phyloP scores from a whole-genome alignment of 306 rosid genomes.

The Glycine latifolia region DNA sequence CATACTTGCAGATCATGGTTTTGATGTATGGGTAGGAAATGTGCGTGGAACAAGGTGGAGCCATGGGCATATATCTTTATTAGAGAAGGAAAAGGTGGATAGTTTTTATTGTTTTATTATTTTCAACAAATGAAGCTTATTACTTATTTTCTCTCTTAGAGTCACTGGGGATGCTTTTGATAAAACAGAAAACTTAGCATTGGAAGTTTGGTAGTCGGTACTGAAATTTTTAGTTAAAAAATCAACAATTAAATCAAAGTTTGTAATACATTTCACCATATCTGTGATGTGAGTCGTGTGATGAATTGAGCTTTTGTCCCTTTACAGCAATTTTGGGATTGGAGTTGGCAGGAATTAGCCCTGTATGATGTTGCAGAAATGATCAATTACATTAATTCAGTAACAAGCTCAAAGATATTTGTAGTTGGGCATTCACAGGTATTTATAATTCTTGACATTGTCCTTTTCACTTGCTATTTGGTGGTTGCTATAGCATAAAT shows the following conservation, averaged over 20 bases:
- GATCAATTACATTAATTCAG: constrained; percentile 64
- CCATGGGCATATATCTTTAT: constrained; percentile 66
- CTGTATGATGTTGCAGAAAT: constrained; percentile 76
- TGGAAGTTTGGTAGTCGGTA: not conserved
- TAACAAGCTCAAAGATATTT: constrained; percentile 67
- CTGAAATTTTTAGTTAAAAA: constrained; percentile 6
- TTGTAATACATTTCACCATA: constrained; percentile 19
- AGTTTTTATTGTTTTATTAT: constrained; percentile 16
- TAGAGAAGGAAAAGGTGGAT: constrained; percentile 65
- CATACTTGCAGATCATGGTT: constrained; percentile 92
- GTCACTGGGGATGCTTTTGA: not conserved
- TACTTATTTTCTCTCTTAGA: not conserved
- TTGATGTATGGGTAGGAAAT: constrained; percentile 97
- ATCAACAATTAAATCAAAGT: not conserved
- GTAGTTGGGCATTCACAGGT: constrained; percentile 98
- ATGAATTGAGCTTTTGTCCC: constrained; percentile 40
- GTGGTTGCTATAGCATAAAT: constrained; percentile 29
- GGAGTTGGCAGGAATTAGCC: constrained; percentile 97
- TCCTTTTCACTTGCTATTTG: constrained; percentile 26
- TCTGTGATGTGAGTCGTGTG: constrained; percentile 36
- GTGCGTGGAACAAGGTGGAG: constrained; percentile 98
- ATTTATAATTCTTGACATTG: constrained; percentile 37
- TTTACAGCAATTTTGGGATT: constrained; percentile 88
- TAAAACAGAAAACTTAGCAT: not conserved
- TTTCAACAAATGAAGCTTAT: constrained; percentile 19